phyloP scores from a whole-genome alignment of 768 basidiomycete species.

The Ramaria sp. region DNA sequence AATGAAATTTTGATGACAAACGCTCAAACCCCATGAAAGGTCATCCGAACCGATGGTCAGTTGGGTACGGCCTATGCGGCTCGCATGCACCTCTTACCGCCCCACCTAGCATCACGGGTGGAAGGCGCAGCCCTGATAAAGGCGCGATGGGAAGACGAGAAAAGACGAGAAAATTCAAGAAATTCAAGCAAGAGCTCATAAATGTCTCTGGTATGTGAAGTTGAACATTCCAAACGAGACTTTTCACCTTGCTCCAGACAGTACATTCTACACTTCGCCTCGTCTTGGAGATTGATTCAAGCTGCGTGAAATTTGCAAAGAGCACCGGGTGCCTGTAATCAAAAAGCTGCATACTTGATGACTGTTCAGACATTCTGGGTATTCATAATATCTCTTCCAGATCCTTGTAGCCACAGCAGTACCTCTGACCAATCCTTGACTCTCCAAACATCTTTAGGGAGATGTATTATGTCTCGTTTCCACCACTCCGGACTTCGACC shows the following conservation, averaged over 20 bases:
- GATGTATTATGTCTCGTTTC: slow-evolving; percentile 31
- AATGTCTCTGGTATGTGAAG: background rate
- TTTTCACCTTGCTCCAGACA: no score
- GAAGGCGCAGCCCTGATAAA: slow-evolving; percentile 64
- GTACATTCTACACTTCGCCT: no score
- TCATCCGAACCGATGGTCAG: slow-evolving; percentile 74
- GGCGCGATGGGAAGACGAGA: slow-evolving; percentile 66
- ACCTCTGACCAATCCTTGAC: slow-evolving; percentile 58
- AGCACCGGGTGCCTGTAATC: no score
- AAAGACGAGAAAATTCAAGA: slow-evolving; percentile 7
- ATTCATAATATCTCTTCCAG: slow-evolving; percentile 4
- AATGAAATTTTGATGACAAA: background rate
- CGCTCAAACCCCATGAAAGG: slow-evolving; percentile 31
- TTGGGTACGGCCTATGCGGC: slow-evolving; percentile 53
- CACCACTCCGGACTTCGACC: slow-evolving; percentile 45
- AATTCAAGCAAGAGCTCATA: background rate
- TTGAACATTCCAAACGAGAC: no score
- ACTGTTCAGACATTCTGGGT: background rate
- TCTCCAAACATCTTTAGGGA: slow-evolving; percentile 41
- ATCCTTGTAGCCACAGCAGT: slow-evolving; percentile 31
- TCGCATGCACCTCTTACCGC: slow-evolving; percentile 43
- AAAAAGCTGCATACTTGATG: background rate
- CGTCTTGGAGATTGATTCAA: background rate
- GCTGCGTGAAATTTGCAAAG: background rate
- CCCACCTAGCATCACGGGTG: slow-evolving; percentile 48